Base-by-base conservation (phyloP, 257 asterid genomes). In the Nicotiana undulata region DNA sequence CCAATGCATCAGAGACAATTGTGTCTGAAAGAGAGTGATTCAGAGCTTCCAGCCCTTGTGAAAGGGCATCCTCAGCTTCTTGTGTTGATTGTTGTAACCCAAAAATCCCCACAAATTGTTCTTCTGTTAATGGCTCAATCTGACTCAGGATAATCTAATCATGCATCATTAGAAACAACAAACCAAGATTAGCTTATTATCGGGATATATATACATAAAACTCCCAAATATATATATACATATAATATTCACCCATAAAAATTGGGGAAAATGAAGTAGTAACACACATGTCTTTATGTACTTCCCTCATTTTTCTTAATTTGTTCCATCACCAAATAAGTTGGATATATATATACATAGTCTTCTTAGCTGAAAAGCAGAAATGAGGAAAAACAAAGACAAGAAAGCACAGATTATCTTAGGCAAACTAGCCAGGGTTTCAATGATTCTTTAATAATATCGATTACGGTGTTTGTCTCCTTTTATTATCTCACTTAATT, bases 51-150 rank as follows among this genome's bases (percentile, higher is more conserved):
- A 92, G 90, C 0, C 97, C 97, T 80, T 86, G 93, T 2, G 94
- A 84, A 1, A 95, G 89, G 2, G 90, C 97, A 64, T 89, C 97
- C 85, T 95, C 99, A 4, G 94, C 96, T 79, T 95, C 96, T 1
- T 89, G 90, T 1, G 95, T 89, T 0, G 97, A 87, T 75, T 93
- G 96, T 32, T 93, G 97, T 58, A 93, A 68, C 6, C 88, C 90
- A 70, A 91, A 93, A 15, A 95, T 89, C 31, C 87, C 93, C 74
- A 90, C 0, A 18, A 90, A 32, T 76, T 95, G 98, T 51, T 90
- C 93, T 86, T 92, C 97, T 1, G 91, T 86, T 77, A 95, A 68
- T 76, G 97, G 92, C 89, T 95, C 96, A 0, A 95, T 68, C 37
- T 92, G 96, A 24, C 83, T 86, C 89, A 87, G 53, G 9, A 92